These are phyloP conservation scores for Annulohypoxylon maeteangense DNA, from an alignment of 495 filamentous ascomycete genomes.

Conservation along the genomic window DNA sequence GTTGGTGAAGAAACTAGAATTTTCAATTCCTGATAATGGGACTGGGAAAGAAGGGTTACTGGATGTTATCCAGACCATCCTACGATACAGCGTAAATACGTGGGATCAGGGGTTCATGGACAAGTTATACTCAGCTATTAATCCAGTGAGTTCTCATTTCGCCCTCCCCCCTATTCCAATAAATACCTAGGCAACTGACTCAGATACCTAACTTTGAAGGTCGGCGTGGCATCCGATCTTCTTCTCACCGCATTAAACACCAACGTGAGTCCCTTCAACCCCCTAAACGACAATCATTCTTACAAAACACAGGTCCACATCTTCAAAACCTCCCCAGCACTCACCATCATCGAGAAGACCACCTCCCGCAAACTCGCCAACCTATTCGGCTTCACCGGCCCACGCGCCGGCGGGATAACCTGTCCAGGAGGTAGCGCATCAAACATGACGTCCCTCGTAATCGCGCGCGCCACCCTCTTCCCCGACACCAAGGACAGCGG, in stretches of 20 bases:
- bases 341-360: slow-evolving; percentile 86
- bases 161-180: neutral
- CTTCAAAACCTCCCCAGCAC: slow-evolving; percentile 87
- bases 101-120: slow-evolving; percentile 97
- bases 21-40: slow-evolving; percentile 69
- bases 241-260: slow-evolving; percentile 87
- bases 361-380: slow-evolving; percentile 73
- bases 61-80: slow-evolving; percentile 69
- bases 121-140: slow-evolving; percentile 88
- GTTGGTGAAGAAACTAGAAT: slow-evolving; percentile 69
- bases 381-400: slow-evolving; percentile 79
- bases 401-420: slow-evolving; percentile 84
- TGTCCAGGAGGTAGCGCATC: slow-evolving; percentile 87
- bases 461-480: slow-evolving; percentile 87
- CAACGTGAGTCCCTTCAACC: slow-evolving; percentile 64
- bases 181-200: neutral
- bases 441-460: slow-evolving; percentile 86
- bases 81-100: slow-evolving; percentile 90
- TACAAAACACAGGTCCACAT: slow-evolving; percentile 69
- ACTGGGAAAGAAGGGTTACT: slow-evolving; percentile 81
- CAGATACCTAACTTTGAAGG: slow-evolving; percentile 46
- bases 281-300: slow-evolving; percentile 6
- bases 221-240: slow-evolving; percentile 84
- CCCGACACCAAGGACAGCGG: slow-evolving; percentile 79
- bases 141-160: slow-evolving; percentile 65